Evolutionary conservation across 2,329 filamentous ascomycete genomes (phyloP).

Genomic region (Byssochlamys sp.): DNA sequence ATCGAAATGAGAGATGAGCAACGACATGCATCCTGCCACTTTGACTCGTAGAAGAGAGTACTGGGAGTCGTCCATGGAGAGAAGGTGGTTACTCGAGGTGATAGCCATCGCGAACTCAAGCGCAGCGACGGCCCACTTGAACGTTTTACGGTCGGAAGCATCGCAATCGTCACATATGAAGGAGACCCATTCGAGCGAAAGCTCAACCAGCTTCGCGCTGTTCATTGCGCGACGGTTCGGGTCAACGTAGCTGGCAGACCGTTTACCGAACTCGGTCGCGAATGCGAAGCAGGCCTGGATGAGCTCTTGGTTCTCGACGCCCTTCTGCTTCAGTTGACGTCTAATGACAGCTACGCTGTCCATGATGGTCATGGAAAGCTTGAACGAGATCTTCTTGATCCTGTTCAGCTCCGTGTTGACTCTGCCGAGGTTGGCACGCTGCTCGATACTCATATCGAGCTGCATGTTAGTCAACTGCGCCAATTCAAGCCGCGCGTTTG

Average conservation of each 20-base stretch:
- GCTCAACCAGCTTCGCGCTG: constrained; percentile 83
- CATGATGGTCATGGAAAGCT: constrained; percentile 96
- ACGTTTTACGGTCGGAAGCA: constrained; percentile 86
- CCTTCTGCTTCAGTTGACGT: constrained; percentile 59
- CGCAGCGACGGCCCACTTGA: constrained; percentile 91
- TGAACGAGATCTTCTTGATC: constrained; percentile 91
- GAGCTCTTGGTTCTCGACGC: constrained; percentile 81
- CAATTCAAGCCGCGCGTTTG: constrained; percentile 69
- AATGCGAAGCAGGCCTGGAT: constrained; percentile 98
- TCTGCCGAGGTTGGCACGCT: constrained; percentile 82
- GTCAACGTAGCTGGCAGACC: constrained; percentile 90
- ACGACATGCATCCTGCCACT: constrained; percentile 92
- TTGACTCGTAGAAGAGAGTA: constrained; percentile 74
- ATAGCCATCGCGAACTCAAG: constrained; percentile 96
- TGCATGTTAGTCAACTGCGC: constrained; percentile 70
- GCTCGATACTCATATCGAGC: constrained; percentile 80
- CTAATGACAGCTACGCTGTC: constrained; percentile 92
- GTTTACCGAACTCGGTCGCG: constrained; percentile 95
- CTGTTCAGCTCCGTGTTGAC: constrained; percentile 86
- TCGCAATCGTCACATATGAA: constrained; percentile 97
- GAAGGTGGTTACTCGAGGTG: constrained; percentile 83
- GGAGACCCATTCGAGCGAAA: constrained; percentile 91
- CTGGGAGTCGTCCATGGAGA: constrained; percentile 81
- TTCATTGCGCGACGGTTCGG: constrained; percentile 93
- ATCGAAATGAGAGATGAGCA: constrained; percentile 95